A percentile compares a stretch with the other conserved stretches of the same genome.
These are phyloP conservation scores for Ampelomyces quisqualis DNA, from an alignment of 2,329 filamentous ascomycete genomes.

Conservation along the genomic window DNA sequence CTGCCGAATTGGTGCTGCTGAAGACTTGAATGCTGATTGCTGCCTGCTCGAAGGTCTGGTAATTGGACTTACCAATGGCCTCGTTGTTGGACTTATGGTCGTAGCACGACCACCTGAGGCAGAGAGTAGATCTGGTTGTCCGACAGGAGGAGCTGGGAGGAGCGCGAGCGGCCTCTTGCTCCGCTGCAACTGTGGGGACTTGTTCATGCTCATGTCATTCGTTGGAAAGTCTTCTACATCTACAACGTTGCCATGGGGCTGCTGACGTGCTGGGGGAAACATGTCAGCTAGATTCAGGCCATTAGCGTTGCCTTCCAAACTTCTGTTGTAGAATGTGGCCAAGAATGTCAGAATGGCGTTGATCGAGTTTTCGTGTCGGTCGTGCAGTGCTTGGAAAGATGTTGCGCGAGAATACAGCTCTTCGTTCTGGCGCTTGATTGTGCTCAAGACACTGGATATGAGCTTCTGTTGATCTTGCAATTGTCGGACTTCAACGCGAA, in stretches of 20 bases:
- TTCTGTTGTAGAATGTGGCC: slow-evolving; percentile 93
- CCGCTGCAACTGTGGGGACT: slow-evolving; percentile 41
- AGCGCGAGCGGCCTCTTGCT: slow-evolving; percentile 41
- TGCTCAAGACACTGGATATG: slow-evolving; percentile 79
- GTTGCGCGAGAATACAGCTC: slow-evolving; percentile 85
- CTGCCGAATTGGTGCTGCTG: slow-evolving; percentile 18
- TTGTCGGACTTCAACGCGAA: slow-evolving; percentile 77
- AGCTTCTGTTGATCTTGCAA: slow-evolving; percentile 83
- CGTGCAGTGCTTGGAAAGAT: slow-evolving; percentile 86
- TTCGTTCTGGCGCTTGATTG: slow-evolving; percentile 81
- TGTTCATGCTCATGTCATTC: slow-evolving; percentile 38
- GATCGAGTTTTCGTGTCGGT: slow-evolving; percentile 97
- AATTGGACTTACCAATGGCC: slow-evolving; percentile 30
- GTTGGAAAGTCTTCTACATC: slow-evolving; percentile 60
- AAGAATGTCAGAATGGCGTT: slow-evolving; percentile 98
- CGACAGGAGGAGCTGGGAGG: slow-evolving; percentile 35
- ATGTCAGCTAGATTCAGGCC: slow-evolving; percentile 80
- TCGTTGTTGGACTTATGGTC: slow-evolving; percentile 34
- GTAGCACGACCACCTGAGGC: slow-evolving; percentile 29
- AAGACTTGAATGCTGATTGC: slow-evolving; percentile 27
- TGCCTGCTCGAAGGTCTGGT: slow-evolving; percentile 22
- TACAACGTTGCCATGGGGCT: slow-evolving; percentile 60
- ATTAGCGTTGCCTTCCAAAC: slow-evolving; percentile 77
- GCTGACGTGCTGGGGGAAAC: slow-evolving; percentile 66
- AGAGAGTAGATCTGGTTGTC: slow-evolving; percentile 28